A percentile compares a stretch with the other conserved stretches of the same genome.
Evolutionary conservation across 1,284 basidiomycete species (phyloP).

Genomic region (Melanopsichium pennsylvanicum): DNA sequence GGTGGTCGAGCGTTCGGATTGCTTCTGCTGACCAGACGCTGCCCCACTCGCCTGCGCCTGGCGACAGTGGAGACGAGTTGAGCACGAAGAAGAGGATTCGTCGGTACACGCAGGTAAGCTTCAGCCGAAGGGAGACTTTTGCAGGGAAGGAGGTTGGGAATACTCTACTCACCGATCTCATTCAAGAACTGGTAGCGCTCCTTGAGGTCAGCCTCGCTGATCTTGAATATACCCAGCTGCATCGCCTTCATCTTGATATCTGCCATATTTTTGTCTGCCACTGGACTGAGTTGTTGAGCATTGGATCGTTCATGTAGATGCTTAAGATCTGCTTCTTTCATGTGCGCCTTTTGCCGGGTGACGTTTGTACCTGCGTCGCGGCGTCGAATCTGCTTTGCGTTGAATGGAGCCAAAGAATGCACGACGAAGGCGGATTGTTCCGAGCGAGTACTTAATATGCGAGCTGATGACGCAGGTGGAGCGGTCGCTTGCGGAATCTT

Average conservation of each 20-base stretch:
- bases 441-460: slow-evolving; percentile 3
- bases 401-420: not conserved
- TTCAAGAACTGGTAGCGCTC: slow-evolving; percentile 43
- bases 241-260: slow-evolving; percentile 30
- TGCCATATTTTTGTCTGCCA: not conserved
- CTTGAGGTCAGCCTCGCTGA: slow-evolving; percentile 41
- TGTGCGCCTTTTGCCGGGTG: not conserved
- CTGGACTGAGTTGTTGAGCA: not conserved
- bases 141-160: too few relatives aligned
- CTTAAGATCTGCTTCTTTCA: not conserved
- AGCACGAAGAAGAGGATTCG: too few relatives aligned
- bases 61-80: too few relatives aligned
- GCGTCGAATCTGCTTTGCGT: not conserved
- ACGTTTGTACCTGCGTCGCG: too few relatives aligned
- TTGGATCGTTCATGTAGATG: not conserved
- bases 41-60: slow-evolving; percentile 48
- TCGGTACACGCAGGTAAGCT: too few relatives aligned
- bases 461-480: slow-evolving; percentile 3
- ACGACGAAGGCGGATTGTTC: slow-evolving; percentile 13
- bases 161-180: slow-evolving; percentile 38
- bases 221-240: slow-evolving; percentile 46
- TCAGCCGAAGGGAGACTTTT: too few relatives aligned
- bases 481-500: slow-evolving; percentile 27
- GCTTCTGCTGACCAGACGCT: slow-evolving; percentile 38
- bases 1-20: slow-evolving; percentile 29